Conservation (phyloP, 306 rosid genomes). For the Trifolium fragiferum region DNA sequence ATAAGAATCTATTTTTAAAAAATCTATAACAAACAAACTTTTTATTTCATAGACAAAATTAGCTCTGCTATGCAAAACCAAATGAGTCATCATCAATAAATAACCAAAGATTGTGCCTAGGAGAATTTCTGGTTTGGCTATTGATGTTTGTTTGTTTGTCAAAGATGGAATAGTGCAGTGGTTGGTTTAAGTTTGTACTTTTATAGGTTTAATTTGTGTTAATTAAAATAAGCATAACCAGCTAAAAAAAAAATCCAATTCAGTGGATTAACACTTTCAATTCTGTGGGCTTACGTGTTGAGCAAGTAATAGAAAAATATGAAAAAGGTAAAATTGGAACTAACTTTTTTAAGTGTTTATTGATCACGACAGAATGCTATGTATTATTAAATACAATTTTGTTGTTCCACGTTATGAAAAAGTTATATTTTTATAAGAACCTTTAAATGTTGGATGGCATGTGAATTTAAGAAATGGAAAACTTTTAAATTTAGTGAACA, state of each 20-base stretch:
- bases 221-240: background rate
- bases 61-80: background rate
- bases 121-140: background rate
- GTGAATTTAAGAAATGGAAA: background rate
- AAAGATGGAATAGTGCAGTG: conserved; percentile 3
- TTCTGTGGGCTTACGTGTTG: conserved; percentile 2
- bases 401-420: background rate
- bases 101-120: background rate
- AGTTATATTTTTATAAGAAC: background rate
- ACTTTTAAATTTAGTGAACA: background rate
- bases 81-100: background rate
- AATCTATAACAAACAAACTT: no score
- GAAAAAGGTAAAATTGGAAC: background rate
- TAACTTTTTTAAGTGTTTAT: background rate
- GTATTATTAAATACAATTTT: background rate
- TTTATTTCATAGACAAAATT: conserved; percentile 11
- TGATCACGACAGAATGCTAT: background rate
- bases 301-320: background rate
- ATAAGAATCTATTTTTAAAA: no score
- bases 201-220: background rate
- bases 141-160: background rate
- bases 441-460: background rate
- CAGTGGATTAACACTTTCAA: background rate
- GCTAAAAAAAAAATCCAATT: background rate
- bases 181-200: background rate